These are phyloP conservation scores for Globisporangium lucens DNA, from an alignment of 352 stramenopile species.

Conservation along the genomic window DNA sequence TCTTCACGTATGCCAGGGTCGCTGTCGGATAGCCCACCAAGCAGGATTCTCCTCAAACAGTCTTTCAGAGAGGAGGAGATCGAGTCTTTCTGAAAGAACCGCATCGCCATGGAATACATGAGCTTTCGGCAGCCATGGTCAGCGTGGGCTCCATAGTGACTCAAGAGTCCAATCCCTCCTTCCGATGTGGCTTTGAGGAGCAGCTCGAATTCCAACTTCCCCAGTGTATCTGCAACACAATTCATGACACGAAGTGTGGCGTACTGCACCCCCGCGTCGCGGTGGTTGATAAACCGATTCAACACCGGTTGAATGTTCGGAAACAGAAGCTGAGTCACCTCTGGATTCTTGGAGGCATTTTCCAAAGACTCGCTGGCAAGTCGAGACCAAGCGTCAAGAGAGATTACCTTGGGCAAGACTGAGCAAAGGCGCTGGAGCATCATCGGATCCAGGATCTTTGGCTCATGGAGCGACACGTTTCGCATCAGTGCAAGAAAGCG, in stretches of 20 bases:
- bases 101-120: conserved; percentile 40
- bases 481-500: conserved; percentile 61
- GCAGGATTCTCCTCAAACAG: conserved; percentile 31
- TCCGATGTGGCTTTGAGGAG: conserved; percentile 25
- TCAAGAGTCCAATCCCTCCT: conserved; percentile 41
- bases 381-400: conserved; percentile 57
- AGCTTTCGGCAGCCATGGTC: conserved; percentile 35
- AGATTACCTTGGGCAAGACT: conserved; percentile 54
- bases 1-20: conserved; percentile 39
- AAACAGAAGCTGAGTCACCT: conserved; percentile 40
- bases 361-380: conserved; percentile 42
- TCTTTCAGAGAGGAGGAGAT: conserved; percentile 13
- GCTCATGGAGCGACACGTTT: conserved; percentile 59
- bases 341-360: conserved; percentile 39
- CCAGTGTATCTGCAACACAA: conserved; percentile 33
- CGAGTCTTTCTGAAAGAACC: conserved; percentile 30
- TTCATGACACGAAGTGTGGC: conserved; percentile 40
- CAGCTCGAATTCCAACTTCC: conserved; percentile 20
- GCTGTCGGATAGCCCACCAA: conserved; percentile 48
- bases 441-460: conserved; percentile 50
- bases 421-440: conserved; percentile 75
- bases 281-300: conserved; percentile 49
- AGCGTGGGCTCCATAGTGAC: conserved; percentile 32
- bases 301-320: conserved; percentile 45
- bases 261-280: conserved; percentile 45